A percentile compares a stretch with the other conserved stretches of the same genome.
Conservation (phyloP, 225 moss, liverwort and hornwort genomes). For the Pseudoscleropodium purum region DNA sequence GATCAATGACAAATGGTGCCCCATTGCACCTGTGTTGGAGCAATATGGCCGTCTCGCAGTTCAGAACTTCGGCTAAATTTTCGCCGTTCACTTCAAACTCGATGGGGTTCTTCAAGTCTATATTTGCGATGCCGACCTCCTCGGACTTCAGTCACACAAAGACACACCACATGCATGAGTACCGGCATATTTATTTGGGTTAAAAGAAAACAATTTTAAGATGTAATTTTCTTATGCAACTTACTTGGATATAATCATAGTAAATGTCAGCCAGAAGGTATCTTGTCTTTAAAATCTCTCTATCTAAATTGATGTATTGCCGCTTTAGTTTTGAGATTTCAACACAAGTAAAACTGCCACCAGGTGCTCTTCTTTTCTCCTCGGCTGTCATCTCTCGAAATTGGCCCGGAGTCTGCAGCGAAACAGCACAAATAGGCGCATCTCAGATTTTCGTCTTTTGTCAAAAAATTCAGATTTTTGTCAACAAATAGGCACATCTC, state of each 20-base stretch:
- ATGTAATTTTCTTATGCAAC: not conserved
- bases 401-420: constrained; percentile 34
- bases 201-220: not conserved
- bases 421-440: not conserved
- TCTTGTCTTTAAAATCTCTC: constrained; percentile 32
- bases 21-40: constrained; percentile 7
- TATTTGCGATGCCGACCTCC: constrained; percentile 24
- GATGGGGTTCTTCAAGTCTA: constrained; percentile 18
- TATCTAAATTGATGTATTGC: constrained; percentile 26
- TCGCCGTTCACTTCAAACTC: constrained; percentile 57
- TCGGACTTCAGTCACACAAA: constrained; percentile 13
- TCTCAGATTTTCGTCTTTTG: too few relatives aligned
- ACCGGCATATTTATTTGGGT: not conserved
- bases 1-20: not conserved
- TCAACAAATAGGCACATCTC: too few relatives aligned
- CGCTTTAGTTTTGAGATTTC: constrained; percentile 51
- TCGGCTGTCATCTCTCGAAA: constrained; percentile 37
- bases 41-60: constrained; percentile 29
- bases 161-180: not conserved
- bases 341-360: constrained; percentile 64
- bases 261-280: constrained; percentile 57
- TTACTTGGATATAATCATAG: constrained; percentile 60
- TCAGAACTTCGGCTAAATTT: constrained; percentile 27
- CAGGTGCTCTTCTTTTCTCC: constrained; percentile 36
- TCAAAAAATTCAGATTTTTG: too few relatives aligned